These are phyloP conservation scores for Aspergillus egyptiacus DNA, from an alignment of 495 filamentous ascomycete genomes.

Conservation along the genomic window DNA sequence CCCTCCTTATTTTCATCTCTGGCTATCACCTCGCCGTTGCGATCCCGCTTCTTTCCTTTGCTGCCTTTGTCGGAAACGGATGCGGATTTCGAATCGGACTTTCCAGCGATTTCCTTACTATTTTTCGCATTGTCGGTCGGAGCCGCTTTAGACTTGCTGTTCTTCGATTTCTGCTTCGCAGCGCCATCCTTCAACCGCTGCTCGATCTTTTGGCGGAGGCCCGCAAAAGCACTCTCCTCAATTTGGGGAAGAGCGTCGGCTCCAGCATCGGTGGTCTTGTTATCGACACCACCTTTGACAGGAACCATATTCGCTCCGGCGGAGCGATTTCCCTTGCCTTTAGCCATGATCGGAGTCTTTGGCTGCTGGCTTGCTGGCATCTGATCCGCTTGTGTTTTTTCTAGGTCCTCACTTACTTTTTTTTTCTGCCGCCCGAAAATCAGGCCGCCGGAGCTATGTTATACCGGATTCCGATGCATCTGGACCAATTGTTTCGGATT, in stretches of 20 bases:
- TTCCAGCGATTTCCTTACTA: slow-evolving; percentile 25
- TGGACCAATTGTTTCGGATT: slow-evolving; percentile 16
- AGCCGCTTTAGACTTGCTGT: slow-evolving; percentile 26
- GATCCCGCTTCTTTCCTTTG: slow-evolving; percentile 44
- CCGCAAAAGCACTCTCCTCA: slow-evolving; percentile 55
- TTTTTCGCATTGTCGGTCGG: slow-evolving; percentile 21
- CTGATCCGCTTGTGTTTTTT: slow-evolving; percentile 11
- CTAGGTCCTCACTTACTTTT: slow-evolving; percentile 23
- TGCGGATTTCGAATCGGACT: slow-evolving; percentile 24
- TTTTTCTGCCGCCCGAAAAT: slow-evolving; percentile 29
- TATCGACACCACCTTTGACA: slow-evolving; percentile 12
- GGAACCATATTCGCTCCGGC: slow-evolving; percentile 28
- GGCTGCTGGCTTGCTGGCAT: slow-evolving; percentile 15
- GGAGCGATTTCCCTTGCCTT: slow-evolving; percentile 39
- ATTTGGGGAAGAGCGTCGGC: slow-evolving; percentile 41
- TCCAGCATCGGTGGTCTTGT: slow-evolving; percentile 21
- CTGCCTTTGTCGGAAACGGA: slow-evolving; percentile 36
- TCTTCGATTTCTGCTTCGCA: slow-evolving; percentile 41
- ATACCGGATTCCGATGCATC: slow-evolving; percentile 14
- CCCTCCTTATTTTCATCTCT: slow-evolving; percentile 26
- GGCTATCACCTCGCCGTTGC: slow-evolving; percentile 46
- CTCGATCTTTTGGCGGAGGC: slow-evolving; percentile 61
- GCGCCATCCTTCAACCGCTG: slow-evolving; percentile 44
- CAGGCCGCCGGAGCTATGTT: slow-evolving; percentile 29
- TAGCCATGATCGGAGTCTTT: slow-evolving; percentile 26